A percentile compares a stretch with the other conserved stretches of the same genome.
These are phyloP conservation scores for Lipomyces yamanashiensis DNA, from an alignment of 805 yeast genomes.

Conservation along the genomic window DNA sequence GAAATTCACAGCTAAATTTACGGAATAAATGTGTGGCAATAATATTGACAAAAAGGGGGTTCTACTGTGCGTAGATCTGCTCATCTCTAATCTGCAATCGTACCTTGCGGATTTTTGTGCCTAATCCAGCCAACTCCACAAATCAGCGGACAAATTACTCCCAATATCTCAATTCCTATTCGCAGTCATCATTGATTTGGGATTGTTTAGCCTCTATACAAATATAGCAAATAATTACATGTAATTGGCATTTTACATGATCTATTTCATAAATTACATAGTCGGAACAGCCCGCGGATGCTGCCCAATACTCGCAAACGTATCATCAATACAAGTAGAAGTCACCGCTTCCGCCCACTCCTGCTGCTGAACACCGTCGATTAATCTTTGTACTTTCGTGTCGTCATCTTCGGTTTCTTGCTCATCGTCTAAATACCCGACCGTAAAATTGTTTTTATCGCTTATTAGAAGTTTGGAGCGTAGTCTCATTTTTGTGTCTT, in stretches of 20 bases:
- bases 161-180: too few relatives aligned
- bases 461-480: slow-evolving; percentile 15
- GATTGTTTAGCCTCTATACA: not conserved
- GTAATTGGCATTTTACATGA: not conserved
- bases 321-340: slow-evolving; percentile 25
- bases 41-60: too few relatives aligned
- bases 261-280: not conserved
- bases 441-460: slow-evolving; percentile 18
- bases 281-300: not conserved
- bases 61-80: too few relatives aligned
- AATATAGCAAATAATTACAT: not conserved
- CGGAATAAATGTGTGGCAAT: too few relatives aligned
- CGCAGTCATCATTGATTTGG: not conserved
- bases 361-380: slow-evolving; percentile 37
- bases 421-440: slow-evolving; percentile 31
- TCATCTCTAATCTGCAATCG: too few relatives aligned
- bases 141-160: too few relatives aligned
- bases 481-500: not conserved
- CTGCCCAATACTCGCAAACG: slow-evolving; percentile 20
- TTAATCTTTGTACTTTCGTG: slow-evolving; percentile 30
- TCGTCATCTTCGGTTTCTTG: slow-evolving; percentile 36
- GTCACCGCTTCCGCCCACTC: slow-evolving; percentile 32
- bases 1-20: too few relatives aligned
- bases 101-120: too few relatives aligned
- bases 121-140: too few relatives aligned